Conservation (phyloP, 2,329 filamentous ascomycete genomes). For the Curvularia sp. region DNA sequence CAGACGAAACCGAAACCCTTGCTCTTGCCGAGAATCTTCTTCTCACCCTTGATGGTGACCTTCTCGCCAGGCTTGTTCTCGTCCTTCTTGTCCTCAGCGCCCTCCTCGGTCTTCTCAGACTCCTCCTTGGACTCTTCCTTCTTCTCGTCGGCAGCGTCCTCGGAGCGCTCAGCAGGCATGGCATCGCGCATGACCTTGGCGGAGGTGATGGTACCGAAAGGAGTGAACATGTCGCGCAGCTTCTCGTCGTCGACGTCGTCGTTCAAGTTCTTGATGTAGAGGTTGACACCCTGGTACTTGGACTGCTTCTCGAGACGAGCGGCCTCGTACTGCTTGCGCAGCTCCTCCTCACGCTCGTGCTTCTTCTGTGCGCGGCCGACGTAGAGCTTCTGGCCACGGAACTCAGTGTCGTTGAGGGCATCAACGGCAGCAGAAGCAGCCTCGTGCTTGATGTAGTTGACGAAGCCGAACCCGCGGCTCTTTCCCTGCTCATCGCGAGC, state of each 20-base stretch:
- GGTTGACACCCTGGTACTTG: constrained; percentile 99
- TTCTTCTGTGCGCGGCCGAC: constrained; percentile 99
- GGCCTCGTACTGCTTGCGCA: constrained; percentile 98
- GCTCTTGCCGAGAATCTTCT: constrained; percentile 87
- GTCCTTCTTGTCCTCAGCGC: constrained; percentile 66
- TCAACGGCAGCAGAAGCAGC: constrained; percentile 85
- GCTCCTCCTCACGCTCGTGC: constrained; percentile 99
- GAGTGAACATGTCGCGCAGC: constrained; percentile 88
- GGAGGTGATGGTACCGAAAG: constrained; percentile 94
- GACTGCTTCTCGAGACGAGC: constrained; percentile 96
- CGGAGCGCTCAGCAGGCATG: constrained; percentile 58
- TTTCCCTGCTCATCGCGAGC: constrained; percentile 88
- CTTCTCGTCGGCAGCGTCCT: constrained; percentile 55
- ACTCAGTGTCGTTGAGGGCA: constrained; percentile 87
- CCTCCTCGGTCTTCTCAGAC: constrained; percentile 61
- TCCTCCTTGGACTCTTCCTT: constrained; percentile 60
- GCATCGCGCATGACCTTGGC: constrained; percentile 99
- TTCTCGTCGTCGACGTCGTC: constrained; percentile 98
- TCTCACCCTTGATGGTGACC: constrained; percentile 64
- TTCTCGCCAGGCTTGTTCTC: constrained; percentile 61
- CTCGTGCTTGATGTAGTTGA: constrained; percentile 94
- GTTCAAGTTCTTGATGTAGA: constrained; percentile 99
- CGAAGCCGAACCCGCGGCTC: constrained; percentile 94
- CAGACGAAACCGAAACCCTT: constrained; percentile 99
- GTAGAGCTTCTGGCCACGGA: constrained; percentile 94